A percentile compares a stretch with the other conserved stretches of the same genome.
Evolutionary conservation across 2,329 filamentous ascomycete species (phyloP).

Genomic region (Aaosphaeria arxii): DNA sequence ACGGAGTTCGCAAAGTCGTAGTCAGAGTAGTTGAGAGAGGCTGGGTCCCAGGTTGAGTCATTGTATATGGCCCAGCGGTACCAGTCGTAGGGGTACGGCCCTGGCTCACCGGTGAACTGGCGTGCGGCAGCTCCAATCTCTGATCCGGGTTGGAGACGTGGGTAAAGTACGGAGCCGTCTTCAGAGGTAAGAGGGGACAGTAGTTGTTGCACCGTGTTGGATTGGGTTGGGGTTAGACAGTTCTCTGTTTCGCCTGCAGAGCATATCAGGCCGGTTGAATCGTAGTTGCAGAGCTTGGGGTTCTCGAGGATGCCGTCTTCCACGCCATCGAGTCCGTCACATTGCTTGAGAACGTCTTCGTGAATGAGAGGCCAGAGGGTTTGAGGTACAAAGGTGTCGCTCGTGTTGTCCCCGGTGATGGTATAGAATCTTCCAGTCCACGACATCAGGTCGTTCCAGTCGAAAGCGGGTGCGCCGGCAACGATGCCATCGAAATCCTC

Average conservation of each 20-base stretch:
- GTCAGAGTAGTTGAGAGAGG: conserved; percentile 39
- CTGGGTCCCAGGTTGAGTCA: conserved; percentile 42
- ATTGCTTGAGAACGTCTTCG: conserved; percentile 46
- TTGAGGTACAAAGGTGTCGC: conserved; percentile 36
- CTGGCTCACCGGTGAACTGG: conserved; percentile 41
- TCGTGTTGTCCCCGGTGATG: conserved; percentile 14
- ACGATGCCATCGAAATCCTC: conserved; percentile 38
- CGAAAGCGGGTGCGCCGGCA: conserved; percentile 31
- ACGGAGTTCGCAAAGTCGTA: conserved; percentile 36
- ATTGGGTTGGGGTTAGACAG: conserved; percentile 46
- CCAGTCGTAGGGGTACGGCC: conserved; percentile 47
- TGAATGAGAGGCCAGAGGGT: conserved; percentile 41
- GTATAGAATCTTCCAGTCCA: conserved; percentile 31
- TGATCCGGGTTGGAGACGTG: conserved; percentile 50
- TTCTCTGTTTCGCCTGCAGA: conserved; percentile 29
- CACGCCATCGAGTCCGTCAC: conserved; percentile 49
- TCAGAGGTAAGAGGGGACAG: conserved; percentile 43
- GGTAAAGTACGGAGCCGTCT: conserved; percentile 48
- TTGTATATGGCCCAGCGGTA: conserved; percentile 49
- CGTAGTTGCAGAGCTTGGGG: conserved; percentile 44
- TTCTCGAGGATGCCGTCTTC: conserved; percentile 50
- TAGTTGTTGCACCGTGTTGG: conserved; percentile 42
- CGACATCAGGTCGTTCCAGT: conserved; percentile 32
- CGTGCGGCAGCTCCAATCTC: conserved; percentile 38
- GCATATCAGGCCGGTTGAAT: conserved; percentile 40